Evolutionary conservation across 805 yeast genomes (phyloP), one percentile per base, ranked within the genome.

Genomic region (Metschnikowia anglica): DNA sequence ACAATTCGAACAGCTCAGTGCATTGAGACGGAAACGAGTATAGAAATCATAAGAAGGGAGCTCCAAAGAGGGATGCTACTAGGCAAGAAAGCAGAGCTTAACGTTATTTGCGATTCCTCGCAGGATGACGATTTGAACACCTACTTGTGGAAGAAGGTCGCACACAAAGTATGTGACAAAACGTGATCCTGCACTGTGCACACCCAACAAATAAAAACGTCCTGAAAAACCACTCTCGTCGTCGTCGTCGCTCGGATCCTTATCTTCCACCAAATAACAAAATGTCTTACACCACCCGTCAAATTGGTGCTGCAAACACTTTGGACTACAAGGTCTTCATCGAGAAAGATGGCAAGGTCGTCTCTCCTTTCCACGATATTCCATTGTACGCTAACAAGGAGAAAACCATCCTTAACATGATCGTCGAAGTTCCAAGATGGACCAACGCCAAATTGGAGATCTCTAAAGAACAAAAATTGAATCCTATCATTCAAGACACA

Each of bases 261-360:
- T 26, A 26, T 20, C 24, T 18, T 32, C 34, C 34, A 20, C 39
- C 36, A 20, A 24, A 15, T n/a, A 16, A 13, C 39, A 41, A 34
- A 21, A 85, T 85, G 91, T 69, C 80, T 53, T 91, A 85, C 82
- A 70, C 91, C 48, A 77, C 93, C 52, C 95, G 97, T 77, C 90
- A 85, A 73, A 74, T 90, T 61, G 99, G 96, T 62, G 95, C 97
- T 55, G 88, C 93, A 65, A 82, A 90, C 87, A 85, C 98, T 52
- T 79, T 88, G 59, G 98, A 91, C 61, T 86, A 83, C 87, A 87
- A 83, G 70, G 91, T 87, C 57, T 93, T 62, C 82, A 74, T 91
- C 55, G 97, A 90, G 76, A 73, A 89, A 68, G 89, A 88, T 66
- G 98, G 98, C 46, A 85, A 88, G 74, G 88, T 90, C 56, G 81